Percentiles rank a stretch among this genome's conserved stretches.
These are phyloP conservation scores for Phyllosticta capitalensis DNA, from an alignment of 2,329 filamentous ascomycete genomes.

Conservation along the genomic window DNA sequence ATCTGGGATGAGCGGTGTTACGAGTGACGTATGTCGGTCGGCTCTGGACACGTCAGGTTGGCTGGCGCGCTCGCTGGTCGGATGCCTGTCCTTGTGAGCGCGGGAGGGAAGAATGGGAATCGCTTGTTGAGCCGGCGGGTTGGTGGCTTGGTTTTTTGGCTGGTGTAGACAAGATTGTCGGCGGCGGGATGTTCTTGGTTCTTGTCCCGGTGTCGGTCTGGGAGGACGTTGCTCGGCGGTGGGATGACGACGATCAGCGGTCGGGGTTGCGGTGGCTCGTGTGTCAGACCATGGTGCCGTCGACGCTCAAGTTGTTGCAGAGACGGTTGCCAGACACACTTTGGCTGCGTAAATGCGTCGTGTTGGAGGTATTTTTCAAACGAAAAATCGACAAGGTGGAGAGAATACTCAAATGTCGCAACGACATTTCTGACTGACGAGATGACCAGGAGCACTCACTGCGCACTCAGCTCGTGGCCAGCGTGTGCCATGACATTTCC, in stretches of 20 bases:
- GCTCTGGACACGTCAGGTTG: not conserved
- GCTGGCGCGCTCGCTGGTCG: not conserved
- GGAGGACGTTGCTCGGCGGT: not conserved
- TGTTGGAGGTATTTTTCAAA: no score
- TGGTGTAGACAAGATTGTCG: not conserved
- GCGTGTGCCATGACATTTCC: no score
- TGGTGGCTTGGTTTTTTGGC: not conserved
- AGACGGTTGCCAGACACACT: no score
- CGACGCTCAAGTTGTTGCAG: no score
- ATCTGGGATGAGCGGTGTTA: not conserved
- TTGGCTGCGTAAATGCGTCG: no score
- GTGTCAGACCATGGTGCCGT: not conserved
- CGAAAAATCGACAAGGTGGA: no score
- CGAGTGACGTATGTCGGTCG: not conserved
- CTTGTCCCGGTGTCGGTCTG: not conserved
- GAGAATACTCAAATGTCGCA: not conserved
- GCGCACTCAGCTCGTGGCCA: no score
- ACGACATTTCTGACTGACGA: not conserved
- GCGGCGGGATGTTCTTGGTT: not conserved
- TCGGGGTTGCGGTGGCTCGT: not conserved
- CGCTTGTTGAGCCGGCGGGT: not conserved
- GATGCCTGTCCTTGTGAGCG: not conserved
- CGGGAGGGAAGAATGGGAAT: not conserved
- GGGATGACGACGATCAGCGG: no score
- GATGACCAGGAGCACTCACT: not conserved